Conservation (phyloP, 23 red algal species). For the Gracilaria domingensis region DNA sequence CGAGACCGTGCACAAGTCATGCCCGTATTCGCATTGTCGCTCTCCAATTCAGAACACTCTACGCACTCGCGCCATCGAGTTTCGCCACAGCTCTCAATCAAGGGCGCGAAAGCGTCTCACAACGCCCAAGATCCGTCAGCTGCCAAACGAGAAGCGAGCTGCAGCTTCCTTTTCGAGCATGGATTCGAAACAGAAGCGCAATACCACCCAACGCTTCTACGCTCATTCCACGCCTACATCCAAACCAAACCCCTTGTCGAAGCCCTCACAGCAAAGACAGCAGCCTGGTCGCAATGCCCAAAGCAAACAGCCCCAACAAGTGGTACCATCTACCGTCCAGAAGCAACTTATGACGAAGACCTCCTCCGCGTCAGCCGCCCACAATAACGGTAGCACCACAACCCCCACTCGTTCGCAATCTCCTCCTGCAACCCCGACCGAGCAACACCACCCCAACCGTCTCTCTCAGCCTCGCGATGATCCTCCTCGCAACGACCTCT, state of each 20-base stretch:
- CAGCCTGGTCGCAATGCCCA: not conserved
- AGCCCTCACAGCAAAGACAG: not conserved
- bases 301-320: not conserved
- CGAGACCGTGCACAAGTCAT: slow-evolving; percentile 27
- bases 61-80: slow-evolving; percentile 42
- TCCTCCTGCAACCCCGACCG: no score
- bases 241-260: not conserved
- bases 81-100: slow-evolving; percentile 17
- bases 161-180: not conserved
- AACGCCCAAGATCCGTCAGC: not conserved
- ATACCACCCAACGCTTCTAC: not conserved
- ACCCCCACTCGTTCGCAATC: no score
- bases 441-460: not conserved
- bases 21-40: slow-evolving; percentile 15
- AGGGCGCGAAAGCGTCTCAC: not conserved
- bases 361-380: not conserved
- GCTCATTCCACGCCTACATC: not conserved
- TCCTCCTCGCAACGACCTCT: not conserved
- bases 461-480: not conserved
- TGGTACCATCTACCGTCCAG: not conserved
- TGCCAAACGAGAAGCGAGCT: not conserved
- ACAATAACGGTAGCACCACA: no score
- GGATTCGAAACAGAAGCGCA: not conserved
- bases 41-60: slow-evolving; percentile 44
- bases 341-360: not conserved